Evolutionary conservation across 306 rosid species (phyloP), one percentile per base, ranked within the genome.

Genomic region (Quercus alba): DNA sequence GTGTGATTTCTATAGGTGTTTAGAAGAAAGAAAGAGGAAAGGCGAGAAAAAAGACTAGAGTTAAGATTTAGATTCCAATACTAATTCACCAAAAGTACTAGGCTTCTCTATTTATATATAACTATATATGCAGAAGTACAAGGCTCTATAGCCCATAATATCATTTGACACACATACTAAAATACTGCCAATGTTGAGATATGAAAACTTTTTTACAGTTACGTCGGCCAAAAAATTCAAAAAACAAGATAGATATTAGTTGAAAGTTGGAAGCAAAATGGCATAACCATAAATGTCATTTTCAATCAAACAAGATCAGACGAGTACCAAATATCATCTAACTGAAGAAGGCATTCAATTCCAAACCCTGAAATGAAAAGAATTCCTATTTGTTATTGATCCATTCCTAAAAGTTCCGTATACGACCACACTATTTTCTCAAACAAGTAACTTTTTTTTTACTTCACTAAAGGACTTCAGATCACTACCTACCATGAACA

Each of bases 361-460:
- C 38, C 19, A 55, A 21, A 55, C 23, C 6, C 6, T 4, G 31
- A 59, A 10, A 11, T 12, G 18, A 17, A 83, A 86, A 79, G 72
- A 88, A 78, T 82, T 84, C 85, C 49, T 73, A 49, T 75, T 57
- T 19, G 77, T 78, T 21, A 76, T 78, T 54, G 75, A 80, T 73
- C 38, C 83, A 77, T 82, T 75, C 38, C 80, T 81, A 79, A 46
- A n/a, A 26, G 33, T 55, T 61, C 2, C 77, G 84, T 82, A 78
- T 56, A 62, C 19, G 51, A 82, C 31, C 78, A 26, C 56, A 31
- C 84, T 79, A 78, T 15, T 23, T 68, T 82, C 76, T 75, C 77
- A 5, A 63, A 54, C 21, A 58, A 70, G n/a, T 55, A 30, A 70
- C 7, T 15, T 38, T 30, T 30, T 28, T 4, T 55, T 46, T 30